A percentile compares a stretch with the other conserved stretches of the same genome.
These are phyloP conservation scores for Paramarasmius palmivorus DNA, from an alignment of 1,284 basidiomycete genomes.

Conservation along the genomic window DNA sequence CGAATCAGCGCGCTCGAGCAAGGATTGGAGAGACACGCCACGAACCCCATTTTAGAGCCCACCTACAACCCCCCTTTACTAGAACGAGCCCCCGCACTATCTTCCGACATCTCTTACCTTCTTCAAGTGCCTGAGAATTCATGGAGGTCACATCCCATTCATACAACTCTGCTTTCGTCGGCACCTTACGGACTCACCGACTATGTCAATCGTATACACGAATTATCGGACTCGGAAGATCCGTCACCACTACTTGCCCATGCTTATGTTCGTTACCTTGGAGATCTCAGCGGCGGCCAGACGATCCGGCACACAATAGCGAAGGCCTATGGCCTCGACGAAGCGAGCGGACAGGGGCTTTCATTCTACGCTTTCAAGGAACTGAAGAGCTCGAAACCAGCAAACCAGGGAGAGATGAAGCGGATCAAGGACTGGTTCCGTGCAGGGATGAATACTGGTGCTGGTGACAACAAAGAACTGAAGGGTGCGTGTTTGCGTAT, in stretches of 20 bases:
- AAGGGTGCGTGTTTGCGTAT: slow-evolving; percentile 53
- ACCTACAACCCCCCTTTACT: slow-evolving; percentile 75
- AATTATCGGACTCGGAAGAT: slow-evolving; percentile 45
- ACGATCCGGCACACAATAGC: slow-evolving; percentile 63
- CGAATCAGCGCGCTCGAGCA: slow-evolving; percentile 58
- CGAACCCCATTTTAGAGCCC: slow-evolving; percentile 62
- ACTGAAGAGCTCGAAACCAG: slow-evolving; percentile 41
- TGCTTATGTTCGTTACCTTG: slow-evolving; percentile 84
- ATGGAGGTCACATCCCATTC: slow-evolving; percentile 59
- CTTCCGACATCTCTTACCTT: slow-evolving; percentile 68
- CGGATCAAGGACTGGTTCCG: slow-evolving; percentile 81
- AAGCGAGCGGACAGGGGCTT: slow-evolving; percentile 50
- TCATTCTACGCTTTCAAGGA: slow-evolving; percentile 76
- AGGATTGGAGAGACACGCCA: slow-evolving; percentile 62
- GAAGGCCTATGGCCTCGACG: slow-evolving; percentile 68
- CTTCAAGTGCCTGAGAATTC: slow-evolving; percentile 52
- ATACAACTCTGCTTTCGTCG: slow-evolving; percentile 40
- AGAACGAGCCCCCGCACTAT: slow-evolving; percentile 56
- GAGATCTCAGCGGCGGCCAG: slow-evolving; percentile 84
- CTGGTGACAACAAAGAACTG: slow-evolving; percentile 48
- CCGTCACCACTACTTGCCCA: slow-evolving; percentile 70
- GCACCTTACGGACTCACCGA: slow-evolving; percentile 51
- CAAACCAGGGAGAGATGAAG: slow-evolving; percentile 61
- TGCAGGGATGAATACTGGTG: slow-evolving; percentile 71
- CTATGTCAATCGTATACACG: slow-evolving; percentile 54